These are phyloP conservation scores for Neurospora terricola DNA, from an alignment of 495 filamentous ascomycete genomes.

Conservation along the genomic window DNA sequence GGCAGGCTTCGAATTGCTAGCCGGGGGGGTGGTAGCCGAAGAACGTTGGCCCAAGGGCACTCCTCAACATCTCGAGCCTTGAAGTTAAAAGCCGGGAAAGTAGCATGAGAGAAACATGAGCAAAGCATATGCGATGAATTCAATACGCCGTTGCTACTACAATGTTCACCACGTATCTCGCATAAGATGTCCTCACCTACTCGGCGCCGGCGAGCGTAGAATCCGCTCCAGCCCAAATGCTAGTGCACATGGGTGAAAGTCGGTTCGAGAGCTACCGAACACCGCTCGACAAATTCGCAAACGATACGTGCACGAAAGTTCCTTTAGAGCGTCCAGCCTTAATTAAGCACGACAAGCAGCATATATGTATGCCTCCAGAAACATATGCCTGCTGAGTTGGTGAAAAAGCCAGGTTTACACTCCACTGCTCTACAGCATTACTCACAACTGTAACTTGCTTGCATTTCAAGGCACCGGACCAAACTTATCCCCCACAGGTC, in stretches of 20 bases:
- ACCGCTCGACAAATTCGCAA: background rate
- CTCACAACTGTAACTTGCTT: background rate
- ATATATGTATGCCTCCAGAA: background rate
- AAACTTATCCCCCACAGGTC: background rate
- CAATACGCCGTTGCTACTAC: background rate
- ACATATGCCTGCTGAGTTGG: background rate
- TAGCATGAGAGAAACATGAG: background rate
- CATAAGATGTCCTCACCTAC: background rate
- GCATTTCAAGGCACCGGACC: background rate
- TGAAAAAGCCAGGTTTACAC: background rate
- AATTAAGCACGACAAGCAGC: background rate
- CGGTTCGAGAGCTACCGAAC: no score
- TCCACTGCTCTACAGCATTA: background rate
- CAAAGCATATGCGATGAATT: background rate
- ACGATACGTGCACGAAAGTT: background rate
- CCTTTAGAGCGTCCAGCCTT: background rate
- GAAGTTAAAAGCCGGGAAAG: background rate
- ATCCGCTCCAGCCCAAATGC: background rate
- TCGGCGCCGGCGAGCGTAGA: no score
- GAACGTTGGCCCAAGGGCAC: background rate
- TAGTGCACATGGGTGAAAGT: no score
- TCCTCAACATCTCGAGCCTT: background rate
- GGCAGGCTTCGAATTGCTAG: background rate
- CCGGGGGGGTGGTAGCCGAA: background rate
- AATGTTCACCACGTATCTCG: background rate